These are phyloP conservation scores for Cryptococcus hybrid DNA, from an alignment of 1,284 basidiomycete genomes.

Conservation along the genomic window DNA sequence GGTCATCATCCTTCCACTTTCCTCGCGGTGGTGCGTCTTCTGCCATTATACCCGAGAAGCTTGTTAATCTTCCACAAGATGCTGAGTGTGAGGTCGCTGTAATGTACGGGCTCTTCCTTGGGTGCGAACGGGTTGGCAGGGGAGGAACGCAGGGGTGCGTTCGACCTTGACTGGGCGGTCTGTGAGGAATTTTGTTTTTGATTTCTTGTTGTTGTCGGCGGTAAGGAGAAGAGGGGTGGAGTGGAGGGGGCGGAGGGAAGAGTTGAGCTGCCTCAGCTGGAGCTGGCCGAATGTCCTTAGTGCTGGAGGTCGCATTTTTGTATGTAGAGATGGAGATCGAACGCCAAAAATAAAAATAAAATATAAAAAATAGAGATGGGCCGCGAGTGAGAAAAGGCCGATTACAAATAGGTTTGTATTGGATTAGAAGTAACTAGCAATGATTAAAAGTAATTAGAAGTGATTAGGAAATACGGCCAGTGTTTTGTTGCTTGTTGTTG, in stretches of 20 bases:
- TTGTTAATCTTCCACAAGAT: constrained; percentile 49
- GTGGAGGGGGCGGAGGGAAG: background rate
- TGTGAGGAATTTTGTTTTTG: constrained; percentile 10
- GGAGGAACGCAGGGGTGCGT: constrained; percentile 35
- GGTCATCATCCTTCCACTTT: constrained; percentile 57
- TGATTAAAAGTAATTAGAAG: too few species aligned
- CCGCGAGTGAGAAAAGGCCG: too few species aligned
- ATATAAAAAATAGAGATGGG: too few species aligned
- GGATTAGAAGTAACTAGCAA: background rate
- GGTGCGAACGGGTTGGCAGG: constrained; percentile 42
- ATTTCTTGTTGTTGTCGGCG: background rate
- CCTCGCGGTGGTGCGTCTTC: constrained; percentile 54
- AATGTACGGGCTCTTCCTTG: constrained; percentile 10
- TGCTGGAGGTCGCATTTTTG: background rate
- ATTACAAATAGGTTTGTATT: too few species aligned
- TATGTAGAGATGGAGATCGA: background rate
- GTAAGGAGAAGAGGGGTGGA: background rate
- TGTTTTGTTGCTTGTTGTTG: background rate
- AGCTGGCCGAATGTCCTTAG: too few species aligned
- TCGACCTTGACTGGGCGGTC: constrained; percentile 15
- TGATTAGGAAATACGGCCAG: background rate
- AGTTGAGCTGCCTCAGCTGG: background rate
- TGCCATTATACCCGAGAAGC: constrained; percentile 56
- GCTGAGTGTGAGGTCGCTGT: constrained; percentile 36
- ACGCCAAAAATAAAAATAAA: background rate